Conservation (phyloP, 495 filamentous ascomycete species). For the Trichoderma asperelloides region DNA sequence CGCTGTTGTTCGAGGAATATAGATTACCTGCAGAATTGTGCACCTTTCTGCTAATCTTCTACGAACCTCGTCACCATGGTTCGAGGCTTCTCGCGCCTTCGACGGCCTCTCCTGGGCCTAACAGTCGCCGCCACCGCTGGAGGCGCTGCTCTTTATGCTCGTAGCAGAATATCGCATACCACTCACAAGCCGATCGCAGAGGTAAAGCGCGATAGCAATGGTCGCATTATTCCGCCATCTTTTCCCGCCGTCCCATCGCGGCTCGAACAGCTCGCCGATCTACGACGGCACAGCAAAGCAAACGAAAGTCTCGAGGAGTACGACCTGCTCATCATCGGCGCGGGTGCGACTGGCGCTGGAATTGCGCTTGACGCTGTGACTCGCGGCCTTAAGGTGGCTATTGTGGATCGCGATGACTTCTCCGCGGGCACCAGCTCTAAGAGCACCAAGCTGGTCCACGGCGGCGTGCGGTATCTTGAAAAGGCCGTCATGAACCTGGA, state of each 20-base stretch:
- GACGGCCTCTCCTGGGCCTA: not conserved
- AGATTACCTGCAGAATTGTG: not conserved
- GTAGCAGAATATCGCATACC: not conserved
- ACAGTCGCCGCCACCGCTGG: not conserved
- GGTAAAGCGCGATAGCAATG: conserved; percentile 22
- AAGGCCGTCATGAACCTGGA: conserved; percentile 73
- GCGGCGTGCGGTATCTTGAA: conserved; percentile 70
- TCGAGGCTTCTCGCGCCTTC: conserved; percentile 3
- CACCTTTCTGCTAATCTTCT: not conserved
- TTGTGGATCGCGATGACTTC: conserved; percentile 71
- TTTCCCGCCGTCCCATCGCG: conserved; percentile 54
- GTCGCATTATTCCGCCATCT: conserved; percentile 51
- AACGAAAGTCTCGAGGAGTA: conserved; percentile 29
- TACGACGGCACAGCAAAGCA: conserved; percentile 28
- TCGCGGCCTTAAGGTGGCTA: conserved; percentile 62
- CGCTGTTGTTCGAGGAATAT: not conserved
- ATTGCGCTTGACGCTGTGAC: conserved; percentile 71
- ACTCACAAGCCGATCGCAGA: conserved; percentile 9
- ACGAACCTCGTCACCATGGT: not conserved
- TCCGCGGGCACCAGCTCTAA: conserved; percentile 68
- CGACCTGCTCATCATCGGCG: conserved; percentile 65
- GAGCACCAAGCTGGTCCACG: conserved; percentile 72
- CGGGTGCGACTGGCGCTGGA: conserved; percentile 64
- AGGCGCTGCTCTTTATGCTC: not conserved
- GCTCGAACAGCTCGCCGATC: conserved; percentile 42